phyloP scores from a whole-genome alignment of 306 rosid genomes.

The Lithocarpus polystachyus region DNA sequence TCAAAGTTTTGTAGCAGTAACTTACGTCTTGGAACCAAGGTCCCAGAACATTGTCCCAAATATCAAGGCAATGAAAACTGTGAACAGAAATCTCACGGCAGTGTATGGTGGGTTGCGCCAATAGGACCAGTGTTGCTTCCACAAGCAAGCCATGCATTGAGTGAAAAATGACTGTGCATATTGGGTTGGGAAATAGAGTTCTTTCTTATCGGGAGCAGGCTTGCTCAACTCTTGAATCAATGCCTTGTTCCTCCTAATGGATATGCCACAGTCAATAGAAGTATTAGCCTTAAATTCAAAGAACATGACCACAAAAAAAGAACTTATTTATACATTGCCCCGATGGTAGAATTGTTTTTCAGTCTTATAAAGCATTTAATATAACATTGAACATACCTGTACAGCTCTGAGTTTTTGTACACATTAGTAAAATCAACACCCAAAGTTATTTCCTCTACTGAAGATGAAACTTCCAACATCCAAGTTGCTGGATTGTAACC shows the following conservation, averaged over 20 bases:
- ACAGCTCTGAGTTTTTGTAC: conserved; percentile 39
- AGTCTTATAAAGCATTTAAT: neutral
- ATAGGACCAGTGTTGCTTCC: conserved; percentile 48
- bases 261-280: neutral
- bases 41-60: conserved; percentile 49
- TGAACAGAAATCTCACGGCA: conserved; percentile 32
- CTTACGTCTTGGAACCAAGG: conserved; percentile 44
- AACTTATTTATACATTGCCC: neutral
- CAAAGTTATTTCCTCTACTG: conserved; percentile 39
- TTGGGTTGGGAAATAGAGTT: conserved; percentile 31
- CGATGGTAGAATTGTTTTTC: neutral
- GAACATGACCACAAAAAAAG: neutral
- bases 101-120: conserved; percentile 47
- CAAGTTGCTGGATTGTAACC: conserved; percentile 51
- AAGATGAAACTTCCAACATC: conserved; percentile 50
- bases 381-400: conserved; percentile 20
- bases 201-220: conserved; percentile 32
- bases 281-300: neutral
- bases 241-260: conserved; percentile 39
- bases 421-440: conserved; percentile 31
- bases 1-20: neutral
- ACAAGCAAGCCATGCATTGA: conserved; percentile 38
- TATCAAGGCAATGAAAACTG: conserved; percentile 24
- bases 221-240: conserved; percentile 30
- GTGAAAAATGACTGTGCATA: conserved; percentile 30